phyloP scores from a whole-genome alignment of 345 rosid genomes.

The Populus deltoides region DNA sequence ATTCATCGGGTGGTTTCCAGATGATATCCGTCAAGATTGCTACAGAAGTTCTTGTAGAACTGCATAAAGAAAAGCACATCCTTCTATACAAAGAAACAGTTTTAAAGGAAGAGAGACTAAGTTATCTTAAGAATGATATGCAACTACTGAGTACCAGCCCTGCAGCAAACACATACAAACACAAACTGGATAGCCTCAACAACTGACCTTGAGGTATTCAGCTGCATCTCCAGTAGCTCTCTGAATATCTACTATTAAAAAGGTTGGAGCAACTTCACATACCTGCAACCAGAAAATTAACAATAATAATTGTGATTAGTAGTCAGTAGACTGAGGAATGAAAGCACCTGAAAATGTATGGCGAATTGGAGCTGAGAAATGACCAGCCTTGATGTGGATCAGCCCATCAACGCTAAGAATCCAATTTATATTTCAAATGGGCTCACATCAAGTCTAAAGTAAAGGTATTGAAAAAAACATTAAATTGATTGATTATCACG shows the following conservation, averaged over 20 bases:
- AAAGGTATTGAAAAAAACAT: too few species aligned
- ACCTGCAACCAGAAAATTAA: conserved; percentile 39
- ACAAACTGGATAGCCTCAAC: background rate
- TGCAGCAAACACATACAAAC: background rate
- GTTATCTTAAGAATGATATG: background rate
- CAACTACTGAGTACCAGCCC: background rate
- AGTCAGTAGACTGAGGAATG: background rate
- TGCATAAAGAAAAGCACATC: conserved; percentile 28
- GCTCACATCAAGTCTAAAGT: too few species aligned
- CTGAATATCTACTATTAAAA: conserved; percentile 83
- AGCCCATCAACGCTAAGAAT: too few species aligned
- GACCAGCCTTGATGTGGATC: conserved; percentile 36
- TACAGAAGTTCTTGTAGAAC: conserved; percentile 84
- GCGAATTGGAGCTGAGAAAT: conserved; percentile 32
- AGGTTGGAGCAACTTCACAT: conserved; percentile 87
- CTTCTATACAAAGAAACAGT: background rate
- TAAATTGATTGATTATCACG: too few species aligned
- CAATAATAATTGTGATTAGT: background rate
- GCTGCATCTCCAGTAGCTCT: conserved; percentile 62
- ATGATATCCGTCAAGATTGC: conserved; percentile 86
- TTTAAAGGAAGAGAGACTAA: background rate
- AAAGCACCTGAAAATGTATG: background rate
- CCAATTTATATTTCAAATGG: too few species aligned
- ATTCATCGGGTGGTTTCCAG: conserved; percentile 76
- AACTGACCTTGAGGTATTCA: conserved; percentile 76